Percentiles rank a stretch among this genome's conserved stretches.
phyloP scores from a whole-genome alignment of 768 basidiomycete species.

The Lactarius sanguifluus region DNA sequence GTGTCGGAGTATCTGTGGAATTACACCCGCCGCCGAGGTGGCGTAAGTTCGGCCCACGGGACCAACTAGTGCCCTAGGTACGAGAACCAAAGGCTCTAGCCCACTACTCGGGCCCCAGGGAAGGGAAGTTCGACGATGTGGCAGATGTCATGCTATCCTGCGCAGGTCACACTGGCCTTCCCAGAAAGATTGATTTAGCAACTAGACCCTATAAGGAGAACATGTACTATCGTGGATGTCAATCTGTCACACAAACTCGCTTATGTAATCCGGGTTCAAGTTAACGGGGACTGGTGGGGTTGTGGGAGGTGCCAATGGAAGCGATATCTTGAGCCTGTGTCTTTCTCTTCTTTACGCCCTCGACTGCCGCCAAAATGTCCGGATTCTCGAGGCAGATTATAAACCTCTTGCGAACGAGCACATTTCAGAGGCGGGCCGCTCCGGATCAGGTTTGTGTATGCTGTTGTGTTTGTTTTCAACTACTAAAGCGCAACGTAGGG shows the following conservation, averaged over 20 bases:
- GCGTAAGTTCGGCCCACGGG: background rate
- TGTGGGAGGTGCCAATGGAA: no score
- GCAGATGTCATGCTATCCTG: background rate
- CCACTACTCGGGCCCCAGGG: no score
- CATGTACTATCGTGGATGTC: background rate
- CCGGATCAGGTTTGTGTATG: constrained; percentile 27
- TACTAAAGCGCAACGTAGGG: constrained; percentile 44
- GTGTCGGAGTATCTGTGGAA: background rate
- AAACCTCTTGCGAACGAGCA: constrained; percentile 1
- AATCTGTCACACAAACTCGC: background rate
- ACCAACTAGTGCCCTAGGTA: background rate
- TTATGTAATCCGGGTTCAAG: background rate
- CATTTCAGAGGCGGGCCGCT: constrained; percentile 14
- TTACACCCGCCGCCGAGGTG: background rate
- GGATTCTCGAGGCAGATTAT: constrained; percentile 16
- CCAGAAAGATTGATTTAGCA: no score
- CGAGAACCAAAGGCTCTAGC: background rate
- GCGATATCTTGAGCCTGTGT: background rate
- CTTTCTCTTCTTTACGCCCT: background rate
- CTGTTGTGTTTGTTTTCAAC: background rate
- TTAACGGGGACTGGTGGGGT: background rate
- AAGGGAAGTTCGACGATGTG: background rate
- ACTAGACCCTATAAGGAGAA: background rate
- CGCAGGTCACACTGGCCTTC: background rate
- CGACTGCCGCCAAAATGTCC: constrained; percentile 14